A percentile compares a stretch with the other conserved stretches of the same genome.
phyloP scores from a whole-genome alignment of 495 filamentous ascomycete species.

The Penicillium atrosanguineum region DNA sequence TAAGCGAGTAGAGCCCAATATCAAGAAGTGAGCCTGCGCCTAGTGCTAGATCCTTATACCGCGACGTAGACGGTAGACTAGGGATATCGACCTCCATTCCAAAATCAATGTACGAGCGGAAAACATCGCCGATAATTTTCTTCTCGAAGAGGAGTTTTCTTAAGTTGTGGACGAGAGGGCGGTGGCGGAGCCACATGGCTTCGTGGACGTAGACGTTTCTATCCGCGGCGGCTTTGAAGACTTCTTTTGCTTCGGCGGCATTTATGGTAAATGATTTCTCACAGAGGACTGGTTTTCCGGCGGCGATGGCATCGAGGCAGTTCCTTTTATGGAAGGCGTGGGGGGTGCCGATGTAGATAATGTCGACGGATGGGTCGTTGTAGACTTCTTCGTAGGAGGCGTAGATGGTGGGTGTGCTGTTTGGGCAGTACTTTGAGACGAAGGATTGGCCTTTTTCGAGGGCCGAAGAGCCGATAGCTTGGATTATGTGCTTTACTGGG shows the following conservation, averaged over 20 bases:
- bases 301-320: conserved; percentile 39
- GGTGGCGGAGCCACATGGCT: no score
- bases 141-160: conserved; percentile 9
- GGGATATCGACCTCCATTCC: conserved; percentile 7
- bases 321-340: conserved; percentile 39
- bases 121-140: conserved; percentile 10
- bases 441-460: conserved; percentile 8
- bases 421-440: conserved; percentile 13
- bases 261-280: conserved; percentile 45
- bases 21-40: conserved; percentile 19
- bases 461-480: no score
- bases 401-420: conserved; percentile 21
- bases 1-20: conserved; percentile 25
- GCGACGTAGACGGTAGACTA: conserved; percentile 2
- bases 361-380: conserved; percentile 36
- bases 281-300: conserved; percentile 41
- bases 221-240: conserved; percentile 41
- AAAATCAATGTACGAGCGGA: conserved; percentile 9
- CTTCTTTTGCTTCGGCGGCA: conserved; percentile 30
- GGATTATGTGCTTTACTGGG: no score
- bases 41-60: conserved; percentile 7
- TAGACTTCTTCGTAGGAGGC: conserved; percentile 32
- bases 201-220: no score
- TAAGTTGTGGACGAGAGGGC: no score
- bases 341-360: conserved; percentile 46